Evolutionary conservation across 2,329 filamentous ascomycete genomes (phyloP), one percentile per base, ranked within the genome.

Genomic region (Leptographium lundbergii): DNA sequence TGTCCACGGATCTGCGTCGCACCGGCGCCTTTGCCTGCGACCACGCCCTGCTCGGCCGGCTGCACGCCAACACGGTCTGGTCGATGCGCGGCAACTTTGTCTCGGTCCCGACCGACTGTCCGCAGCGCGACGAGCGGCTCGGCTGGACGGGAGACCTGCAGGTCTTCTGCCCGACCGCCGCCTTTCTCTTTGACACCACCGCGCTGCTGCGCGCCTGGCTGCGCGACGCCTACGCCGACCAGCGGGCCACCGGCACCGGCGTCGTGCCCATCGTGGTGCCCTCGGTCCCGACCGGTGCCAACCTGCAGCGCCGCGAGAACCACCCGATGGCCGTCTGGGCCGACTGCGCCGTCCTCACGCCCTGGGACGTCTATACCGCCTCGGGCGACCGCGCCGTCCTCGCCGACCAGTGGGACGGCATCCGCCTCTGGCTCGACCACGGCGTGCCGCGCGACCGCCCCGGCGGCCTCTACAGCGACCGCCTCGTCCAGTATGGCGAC

Each of bases 31-130:
- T 84, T 56, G 66, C 72, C 11, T 82, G 77, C 60, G 84, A 81
- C 0, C 67, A 85, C 54, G 51, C 64, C 0, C 68, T 76, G 4
- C 63, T 85, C 34, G 84, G 82, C 63, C 69, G 76, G 51, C 73
- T 85, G 6, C 76, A 84, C 63, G 57, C 72, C 1, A 85, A 85
- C 57, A 73, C 78, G 0, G 65, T 71, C 42, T 84, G 81, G 81
- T 75, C 74, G 4, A 81, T 83, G 75, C 73, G 74, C 42, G 80
- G 80, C 0, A 85, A 85, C 63, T 83, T 85, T 63, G 63, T 84
- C 3, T 75, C 73, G 0, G 68, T 84, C 0, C 80, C 80, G 0
- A 84, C 80, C 0, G 81, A 85, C 63, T 82, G 79, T 62, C 79
- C 80, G 0, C 78, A 82, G 62, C 71, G 78, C 1, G 79, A 82